Base-by-base conservation (phyloP, 768 basidiomycete species). In the Boletus speciosus region DNA sequence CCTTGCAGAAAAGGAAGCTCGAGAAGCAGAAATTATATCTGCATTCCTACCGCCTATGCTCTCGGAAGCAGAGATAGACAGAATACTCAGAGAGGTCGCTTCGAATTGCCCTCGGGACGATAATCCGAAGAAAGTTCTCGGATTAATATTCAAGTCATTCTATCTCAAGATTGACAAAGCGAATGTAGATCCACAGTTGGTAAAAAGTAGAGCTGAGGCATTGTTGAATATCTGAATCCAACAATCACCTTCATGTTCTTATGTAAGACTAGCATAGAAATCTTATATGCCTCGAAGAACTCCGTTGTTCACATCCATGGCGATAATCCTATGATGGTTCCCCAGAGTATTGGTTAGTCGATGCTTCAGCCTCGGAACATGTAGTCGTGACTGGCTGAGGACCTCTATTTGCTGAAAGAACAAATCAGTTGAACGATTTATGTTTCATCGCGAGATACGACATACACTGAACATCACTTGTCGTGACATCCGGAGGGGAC, bases 81-180 rank as follows among this genome's bases (percentile, higher is more conserved):
- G 54, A 29, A 62, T 76, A n/a, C 73, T 90, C 50, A 60, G 61
- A 43, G 73, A 74, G 15, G 72, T 78, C 21, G 64, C 83, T 38
- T 59, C 68, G 1, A 49, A 56, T 45, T 57, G 55, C 23, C 49
- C 66, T n/a, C 49, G 9, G 5, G 61, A 66, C 9, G 50, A 36
- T 8, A 59, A 60, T 55, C 50, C 65, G n/a, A 59, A 62, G 55
- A 52, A 57, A 59, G 60, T 54, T 12, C 56, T 79, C 10, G 84
- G 84, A 35, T 62, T 68, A 41, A 70, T 88, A 55, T 78, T 86
- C 68, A 86, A 84, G 66, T 69, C 71, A 11, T 89, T 90, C 64
- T 89, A 85, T 66, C 66, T 74, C 14, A 71, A 73, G 55, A 76
- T 88, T 5, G 84, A 89, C 67, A 82, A 78, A 61, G 77, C 80